phyloP scores from a whole-genome alignment of 1,284 basidiomycete species.

The Apiotrichum montevideense region DNA sequence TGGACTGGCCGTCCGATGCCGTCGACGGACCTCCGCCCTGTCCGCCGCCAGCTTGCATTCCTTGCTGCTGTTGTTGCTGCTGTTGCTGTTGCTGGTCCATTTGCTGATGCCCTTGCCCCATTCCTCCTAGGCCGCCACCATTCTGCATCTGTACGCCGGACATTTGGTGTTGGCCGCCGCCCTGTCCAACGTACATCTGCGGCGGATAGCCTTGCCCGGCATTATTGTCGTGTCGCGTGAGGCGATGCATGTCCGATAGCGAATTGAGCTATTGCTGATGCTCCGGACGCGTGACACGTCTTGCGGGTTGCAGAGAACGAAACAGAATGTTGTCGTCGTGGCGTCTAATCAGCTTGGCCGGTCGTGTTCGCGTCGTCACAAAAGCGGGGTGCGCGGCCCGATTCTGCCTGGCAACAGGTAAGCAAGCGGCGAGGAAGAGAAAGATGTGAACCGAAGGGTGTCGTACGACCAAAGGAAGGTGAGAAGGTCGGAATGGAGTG shows the following conservation, averaged over 20 bases:
- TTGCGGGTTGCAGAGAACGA: too few species aligned
- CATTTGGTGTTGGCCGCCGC: conserved; percentile 2
- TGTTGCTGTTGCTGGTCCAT: conserved; percentile 3
- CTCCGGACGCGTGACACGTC: too few species aligned
- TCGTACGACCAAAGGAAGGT: too few species aligned
- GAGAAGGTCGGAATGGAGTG: too few species aligned
- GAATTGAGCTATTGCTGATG: too few species aligned
- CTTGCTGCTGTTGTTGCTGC: conserved; percentile 12
- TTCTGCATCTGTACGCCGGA: conserved; percentile 13
- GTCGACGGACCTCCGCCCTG: conserved; percentile 1
- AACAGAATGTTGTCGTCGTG: too few species aligned
- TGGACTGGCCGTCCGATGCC: conserved; percentile 28
- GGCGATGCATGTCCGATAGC: conserved; percentile 6
- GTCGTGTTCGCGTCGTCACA: too few species aligned
- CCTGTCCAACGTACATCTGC: conserved; percentile 2
- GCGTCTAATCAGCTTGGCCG: too few species aligned
- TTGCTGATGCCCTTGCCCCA: conserved; percentile 8
- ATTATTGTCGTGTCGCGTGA: conserved; percentile 7
- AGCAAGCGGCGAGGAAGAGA: too few species aligned
- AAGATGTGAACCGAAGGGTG: too few species aligned
- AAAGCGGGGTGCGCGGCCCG: too few species aligned
- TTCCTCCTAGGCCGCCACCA: conserved; percentile 3
- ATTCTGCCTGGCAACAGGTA: too few species aligned
- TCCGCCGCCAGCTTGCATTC: conserved; percentile 2
- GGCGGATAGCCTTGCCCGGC: conserved; percentile 14